Evolutionary conservation across 2,329 filamentous ascomycete genomes (phyloP).

Genomic region (Pezicula carpinea): DNA sequence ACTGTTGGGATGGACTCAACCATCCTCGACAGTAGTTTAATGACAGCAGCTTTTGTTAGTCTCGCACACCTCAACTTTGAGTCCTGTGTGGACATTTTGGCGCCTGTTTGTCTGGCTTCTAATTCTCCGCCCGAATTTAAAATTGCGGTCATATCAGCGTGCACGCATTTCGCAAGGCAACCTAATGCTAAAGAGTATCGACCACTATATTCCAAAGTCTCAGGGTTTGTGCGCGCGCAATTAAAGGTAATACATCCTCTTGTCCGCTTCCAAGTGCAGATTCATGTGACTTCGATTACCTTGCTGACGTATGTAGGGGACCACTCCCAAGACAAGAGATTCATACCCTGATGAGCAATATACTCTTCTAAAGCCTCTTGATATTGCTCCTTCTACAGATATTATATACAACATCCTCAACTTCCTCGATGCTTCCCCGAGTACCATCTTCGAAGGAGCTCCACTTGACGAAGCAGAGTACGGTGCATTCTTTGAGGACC

Average conservation of each 20-base stretch:
- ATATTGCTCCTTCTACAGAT: constrained; percentile 34
- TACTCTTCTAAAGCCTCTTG: constrained; percentile 35
- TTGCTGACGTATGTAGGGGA: constrained; percentile 19
- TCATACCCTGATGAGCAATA: constrained; percentile 32
- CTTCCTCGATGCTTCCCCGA: constrained; percentile 52
- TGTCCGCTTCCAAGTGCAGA: constrained; percentile 7
- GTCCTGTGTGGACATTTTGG: constrained; percentile 50
- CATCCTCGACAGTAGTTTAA: constrained; percentile 57
- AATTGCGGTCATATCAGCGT: constrained; percentile 57
- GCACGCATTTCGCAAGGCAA: constrained; percentile 56
- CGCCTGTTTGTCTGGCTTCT: constrained; percentile 51
- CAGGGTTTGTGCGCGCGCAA: constrained; percentile 52
- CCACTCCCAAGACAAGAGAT: constrained; percentile 17
- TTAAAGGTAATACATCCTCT: constrained; percentile 41
- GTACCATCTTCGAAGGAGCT: constrained; percentile 40
- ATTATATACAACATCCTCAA: constrained; percentile 50
- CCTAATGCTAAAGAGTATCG: constrained; percentile 44
- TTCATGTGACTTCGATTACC: not conserved
- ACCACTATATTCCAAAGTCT: constrained; percentile 49
- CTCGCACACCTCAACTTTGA: constrained; percentile 58
- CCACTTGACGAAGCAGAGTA: constrained; percentile 32
- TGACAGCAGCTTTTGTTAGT: constrained; percentile 63
- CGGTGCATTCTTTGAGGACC: constrained; percentile 29
- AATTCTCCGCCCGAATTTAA: constrained; percentile 56
- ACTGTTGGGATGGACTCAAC: constrained; percentile 41